Conservation (phyloP, 2,329 filamentous ascomycete genomes). For the Apiospora saccharicola region DNA sequence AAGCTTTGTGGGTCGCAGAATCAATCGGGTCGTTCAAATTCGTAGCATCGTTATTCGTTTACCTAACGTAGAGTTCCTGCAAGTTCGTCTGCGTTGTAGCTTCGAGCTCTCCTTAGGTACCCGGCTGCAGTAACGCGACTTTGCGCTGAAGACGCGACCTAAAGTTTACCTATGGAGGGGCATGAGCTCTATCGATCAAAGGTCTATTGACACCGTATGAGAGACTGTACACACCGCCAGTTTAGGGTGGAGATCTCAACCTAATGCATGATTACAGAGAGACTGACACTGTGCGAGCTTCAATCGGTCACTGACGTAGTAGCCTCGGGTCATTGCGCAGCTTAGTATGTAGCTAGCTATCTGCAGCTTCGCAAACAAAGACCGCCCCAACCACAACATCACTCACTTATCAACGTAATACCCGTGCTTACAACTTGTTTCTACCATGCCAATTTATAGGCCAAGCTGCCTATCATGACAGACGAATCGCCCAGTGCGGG, state of each 20-base stretch:
- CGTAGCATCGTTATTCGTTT: slow-evolving; percentile 13
- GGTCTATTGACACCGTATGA: background rate
- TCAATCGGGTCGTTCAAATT: background rate
- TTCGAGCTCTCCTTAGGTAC: background rate
- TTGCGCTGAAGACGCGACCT: background rate
- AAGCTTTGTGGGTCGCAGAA: background rate
- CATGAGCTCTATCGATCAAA: slow-evolving; percentile 1
- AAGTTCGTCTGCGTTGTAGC: background rate
- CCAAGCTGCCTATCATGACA: slow-evolving; percentile 49
- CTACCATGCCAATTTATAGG: slow-evolving; percentile 34
- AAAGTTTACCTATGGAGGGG: slow-evolving; percentile 4
- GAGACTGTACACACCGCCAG: background rate
- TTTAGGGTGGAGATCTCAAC: background rate
- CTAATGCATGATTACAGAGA: background rate
- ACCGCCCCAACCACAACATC: slow-evolving; percentile 1
- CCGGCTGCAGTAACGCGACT: slow-evolving; percentile 2
- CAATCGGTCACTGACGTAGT: slow-evolving; percentile 13
- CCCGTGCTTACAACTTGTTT: background rate
- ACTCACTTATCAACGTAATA: background rate
- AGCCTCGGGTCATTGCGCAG: slow-evolving; percentile 12
- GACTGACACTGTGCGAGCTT: background rate
- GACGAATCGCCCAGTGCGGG: slow-evolving; percentile 44
- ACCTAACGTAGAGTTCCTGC: background rate
- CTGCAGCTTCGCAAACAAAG: slow-evolving; percentile 8
- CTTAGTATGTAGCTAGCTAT: background rate